Conservation (phyloP, 495 filamentous ascomycete species). For the Pseudevernia furfuracea region DNA sequence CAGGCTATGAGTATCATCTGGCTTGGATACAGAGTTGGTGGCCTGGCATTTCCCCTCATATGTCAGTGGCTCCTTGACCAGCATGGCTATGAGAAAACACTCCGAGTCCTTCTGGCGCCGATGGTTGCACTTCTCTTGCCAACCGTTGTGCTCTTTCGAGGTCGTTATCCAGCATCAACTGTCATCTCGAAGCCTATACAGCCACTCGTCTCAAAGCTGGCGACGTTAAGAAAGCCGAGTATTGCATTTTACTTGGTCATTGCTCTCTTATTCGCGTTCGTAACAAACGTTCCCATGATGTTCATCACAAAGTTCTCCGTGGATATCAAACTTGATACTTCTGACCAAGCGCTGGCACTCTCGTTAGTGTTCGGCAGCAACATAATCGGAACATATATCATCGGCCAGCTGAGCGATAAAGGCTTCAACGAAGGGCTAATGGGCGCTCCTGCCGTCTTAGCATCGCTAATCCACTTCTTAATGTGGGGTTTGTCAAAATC, state of each 20-base stretch:
- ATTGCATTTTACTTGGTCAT: slow-evolving; percentile 18
- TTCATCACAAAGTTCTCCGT: slow-evolving; percentile 19
- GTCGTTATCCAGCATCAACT: slow-evolving; percentile 17
- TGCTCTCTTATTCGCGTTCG: slow-evolving; percentile 14
- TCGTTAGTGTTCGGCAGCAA: slow-evolving; percentile 12
- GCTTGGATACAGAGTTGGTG: slow-evolving; percentile 21
- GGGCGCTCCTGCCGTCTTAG: slow-evolving; percentile 9
- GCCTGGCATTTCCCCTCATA: slow-evolving; percentile 18
- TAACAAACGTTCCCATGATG: slow-evolving; percentile 23
- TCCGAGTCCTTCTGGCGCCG: slow-evolving; percentile 19
- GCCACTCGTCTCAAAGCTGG: slow-evolving; percentile 18
- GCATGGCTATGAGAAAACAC: slow-evolving; percentile 19
- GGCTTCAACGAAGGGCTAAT: slow-evolving; percentile 12
- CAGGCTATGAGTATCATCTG: slow-evolving; percentile 21
- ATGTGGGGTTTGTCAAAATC: slow-evolving; percentile 17
- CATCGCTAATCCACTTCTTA: slow-evolving; percentile 16
- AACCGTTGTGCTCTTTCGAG: slow-evolving; percentile 19
- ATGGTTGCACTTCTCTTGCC: slow-evolving; percentile 21
- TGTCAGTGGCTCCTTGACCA: slow-evolving; percentile 22
- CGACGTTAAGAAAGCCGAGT: slow-evolving; percentile 9
- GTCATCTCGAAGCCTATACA: slow-evolving; percentile 12
- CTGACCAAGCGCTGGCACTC: slow-evolving; percentile 20
- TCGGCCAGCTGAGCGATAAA: slow-evolving; percentile 18
- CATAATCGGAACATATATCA: slow-evolving; percentile 16
- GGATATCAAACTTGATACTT: slow-evolving; percentile 12